A percentile compares a stretch with the other conserved stretches of the same genome.
Evolutionary conservation across 768 basidiomycete genomes (phyloP).

Genomic region (Leccinum fibrillosum): DNA sequence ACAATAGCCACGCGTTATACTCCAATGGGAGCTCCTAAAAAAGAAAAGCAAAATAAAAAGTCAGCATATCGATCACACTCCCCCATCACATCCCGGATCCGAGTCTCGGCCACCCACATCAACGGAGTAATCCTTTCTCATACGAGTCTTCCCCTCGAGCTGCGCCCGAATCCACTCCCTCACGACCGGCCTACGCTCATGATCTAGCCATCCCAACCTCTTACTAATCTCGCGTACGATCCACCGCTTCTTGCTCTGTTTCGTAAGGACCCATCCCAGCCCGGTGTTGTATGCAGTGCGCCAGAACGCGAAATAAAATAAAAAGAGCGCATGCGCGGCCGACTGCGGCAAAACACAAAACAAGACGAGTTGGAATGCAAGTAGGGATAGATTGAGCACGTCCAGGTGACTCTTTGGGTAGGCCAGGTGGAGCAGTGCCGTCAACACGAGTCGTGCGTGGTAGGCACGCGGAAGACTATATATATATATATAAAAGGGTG

Average conservation of each 20-base stretch:
- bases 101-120: slow-evolving; percentile 52
- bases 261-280: slow-evolving; percentile 89
- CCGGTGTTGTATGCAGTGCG: slow-evolving; percentile 88
- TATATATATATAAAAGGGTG: background rate
- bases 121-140: slow-evolving; percentile 93
- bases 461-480: too few relatives aligned
- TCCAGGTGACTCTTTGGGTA: slow-evolving; percentile 90
- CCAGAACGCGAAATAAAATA: slow-evolving; percentile 93
- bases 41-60: background rate
- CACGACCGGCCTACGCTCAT: slow-evolving; percentile 53
- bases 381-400: slow-evolving; percentile 74
- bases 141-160: slow-evolving; percentile 67
- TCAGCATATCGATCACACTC: background rate
- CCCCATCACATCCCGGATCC: background rate
- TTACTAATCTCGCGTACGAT: slow-evolving; percentile 75
- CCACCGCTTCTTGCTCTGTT: slow-evolving; percentile 95
- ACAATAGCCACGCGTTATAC: slow-evolving; percentile 96
- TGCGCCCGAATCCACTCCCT: slow-evolving; percentile 85
- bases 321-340: slow-evolving; percentile 64
- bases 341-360: slow-evolving; percentile 61
- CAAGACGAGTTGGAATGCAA: slow-evolving; percentile 73
- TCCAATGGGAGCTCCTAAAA: slow-evolving; percentile 83
- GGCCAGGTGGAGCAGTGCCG: slow-evolving; percentile 76
- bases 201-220: slow-evolving; percentile 86
- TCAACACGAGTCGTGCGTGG: slow-evolving; percentile 74